A percentile compares a stretch with the other conserved stretches of the same genome.
Evolutionary conservation across 2,329 filamentous ascomycete genomes (phyloP).

Genomic region (Aureobasidium sp.): DNA sequence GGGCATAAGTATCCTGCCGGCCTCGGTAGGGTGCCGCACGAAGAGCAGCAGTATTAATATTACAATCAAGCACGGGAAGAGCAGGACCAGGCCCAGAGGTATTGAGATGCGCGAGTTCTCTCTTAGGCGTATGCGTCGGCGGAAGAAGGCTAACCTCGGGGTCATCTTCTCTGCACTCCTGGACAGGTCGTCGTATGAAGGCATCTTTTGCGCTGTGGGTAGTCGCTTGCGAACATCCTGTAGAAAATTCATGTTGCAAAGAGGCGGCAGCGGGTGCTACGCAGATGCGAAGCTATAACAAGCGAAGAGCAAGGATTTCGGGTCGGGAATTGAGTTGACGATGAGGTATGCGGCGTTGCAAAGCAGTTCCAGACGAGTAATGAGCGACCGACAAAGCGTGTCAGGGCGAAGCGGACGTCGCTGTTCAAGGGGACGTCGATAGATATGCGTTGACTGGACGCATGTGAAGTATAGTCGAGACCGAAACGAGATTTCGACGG

Average conservation of each 20-base stretch:
- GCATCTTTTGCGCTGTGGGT: conserved; percentile 37
- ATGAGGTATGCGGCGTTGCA: conserved; percentile 12
- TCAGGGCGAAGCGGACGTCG: conserved; percentile 10
- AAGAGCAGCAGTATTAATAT: conserved; percentile 86
- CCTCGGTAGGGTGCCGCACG: conserved; percentile 75
- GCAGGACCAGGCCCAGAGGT: conserved; percentile 81
- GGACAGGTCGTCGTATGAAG: conserved; percentile 39
- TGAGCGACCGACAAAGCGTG: neutral
- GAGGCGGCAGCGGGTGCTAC: neutral
- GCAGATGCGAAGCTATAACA: neutral
- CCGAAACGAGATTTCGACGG: conserved; percentile 4
- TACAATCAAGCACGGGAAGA: conserved; percentile 88
- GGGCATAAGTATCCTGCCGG: conserved; percentile 77
- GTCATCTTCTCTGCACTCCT: conserved; percentile 37
- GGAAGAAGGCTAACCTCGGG: conserved; percentile 68
- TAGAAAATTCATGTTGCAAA: conserved; percentile 35
- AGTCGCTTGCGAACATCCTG: conserved; percentile 40
- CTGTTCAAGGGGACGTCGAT: neutral
- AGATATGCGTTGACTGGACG: conserved; percentile 12
- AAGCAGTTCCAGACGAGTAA: neutral
- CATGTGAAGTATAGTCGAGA: conserved; percentile 9
- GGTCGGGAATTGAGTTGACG: neutral
- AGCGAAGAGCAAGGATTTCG: neutral
- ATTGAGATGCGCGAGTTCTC: conserved; percentile 90
- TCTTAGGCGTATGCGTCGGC: conserved; percentile 76